Percentiles rank a stretch among this genome's conserved stretches.
phyloP scores from a whole-genome alignment of 2,329 filamentous ascomycete species.

The Endocalyx cinctus region DNA sequence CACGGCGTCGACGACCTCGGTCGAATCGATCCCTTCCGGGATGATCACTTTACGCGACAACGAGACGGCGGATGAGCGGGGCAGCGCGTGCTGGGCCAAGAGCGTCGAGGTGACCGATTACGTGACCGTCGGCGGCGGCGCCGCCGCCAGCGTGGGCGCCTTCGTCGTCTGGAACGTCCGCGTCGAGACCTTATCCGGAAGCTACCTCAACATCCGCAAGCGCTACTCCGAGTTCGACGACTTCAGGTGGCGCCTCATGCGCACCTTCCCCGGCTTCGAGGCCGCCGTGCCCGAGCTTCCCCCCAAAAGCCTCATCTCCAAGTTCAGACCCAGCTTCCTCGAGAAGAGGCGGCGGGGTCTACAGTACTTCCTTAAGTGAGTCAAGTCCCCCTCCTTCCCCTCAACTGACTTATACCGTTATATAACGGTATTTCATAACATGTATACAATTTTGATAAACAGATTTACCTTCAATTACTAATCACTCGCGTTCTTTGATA shows the following conservation, averaged over 20 bases:
- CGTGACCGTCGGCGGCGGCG: slow-evolving; percentile 53
- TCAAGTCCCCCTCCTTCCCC: slow-evolving; percentile 10
- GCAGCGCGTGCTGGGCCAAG: slow-evolving; percentile 56
- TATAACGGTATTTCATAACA: slow-evolving; percentile 6
- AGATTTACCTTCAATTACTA: slow-evolving; percentile 3
- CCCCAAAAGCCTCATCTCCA: slow-evolving; percentile 85
- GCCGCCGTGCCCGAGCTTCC: slow-evolving; percentile 86
- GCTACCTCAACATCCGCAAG: slow-evolving; percentile 59
- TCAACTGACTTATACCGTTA: not conserved
- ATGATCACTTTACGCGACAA: slow-evolving; percentile 58
- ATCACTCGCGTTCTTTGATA: slow-evolving; percentile 32
- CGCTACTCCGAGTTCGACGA: slow-evolving; percentile 93
- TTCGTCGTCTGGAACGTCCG: slow-evolving; percentile 94
- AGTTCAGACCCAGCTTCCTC: slow-evolving; percentile 78
- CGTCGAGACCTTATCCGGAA: slow-evolving; percentile 79
- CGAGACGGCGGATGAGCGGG: slow-evolving; percentile 38
- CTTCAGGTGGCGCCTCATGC: slow-evolving; percentile 66
- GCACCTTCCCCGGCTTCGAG: slow-evolving; percentile 78
- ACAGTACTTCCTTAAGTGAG: slow-evolving; percentile 90
- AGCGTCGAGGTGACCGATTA: slow-evolving; percentile 57
- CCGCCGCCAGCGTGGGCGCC: slow-evolving; percentile 63
- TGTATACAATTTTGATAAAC: not conserved
- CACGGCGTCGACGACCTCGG: slow-evolving; percentile 41
- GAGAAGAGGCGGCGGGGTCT: slow-evolving; percentile 78
- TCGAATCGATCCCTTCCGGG: slow-evolving; percentile 42